These are phyloP conservation scores for Cercospora citrullina DNA, from an alignment of 2,329 filamentous ascomycete genomes.

Conservation along the genomic window DNA sequence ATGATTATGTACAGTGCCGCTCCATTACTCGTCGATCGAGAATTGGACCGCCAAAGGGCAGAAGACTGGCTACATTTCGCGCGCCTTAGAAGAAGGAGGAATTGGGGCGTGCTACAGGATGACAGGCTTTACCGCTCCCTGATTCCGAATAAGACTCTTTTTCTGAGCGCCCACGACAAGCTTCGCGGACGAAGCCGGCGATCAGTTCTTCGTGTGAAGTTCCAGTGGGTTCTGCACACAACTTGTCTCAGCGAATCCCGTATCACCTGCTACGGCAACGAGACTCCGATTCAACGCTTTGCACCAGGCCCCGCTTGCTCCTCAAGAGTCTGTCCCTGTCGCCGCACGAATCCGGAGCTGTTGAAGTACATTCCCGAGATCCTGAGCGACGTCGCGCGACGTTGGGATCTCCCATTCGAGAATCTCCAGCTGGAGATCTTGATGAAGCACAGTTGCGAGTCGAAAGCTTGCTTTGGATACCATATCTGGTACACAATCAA, in stretches of 20 bases:
- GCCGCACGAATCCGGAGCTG: not conserved
- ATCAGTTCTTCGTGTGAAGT: not conserved
- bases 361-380: not conserved
- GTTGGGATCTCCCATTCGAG: not conserved
- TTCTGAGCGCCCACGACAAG: not conserved
- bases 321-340: not conserved
- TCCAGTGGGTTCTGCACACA: not conserved
- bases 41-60: not conserved
- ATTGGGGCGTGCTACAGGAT: not conserved
- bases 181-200: not conserved
- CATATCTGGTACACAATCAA: not conserved
- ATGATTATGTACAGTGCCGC: not conserved
- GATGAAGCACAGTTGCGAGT: not conserved
- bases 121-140: not conserved
- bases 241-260: not conserved
- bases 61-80: not conserved
- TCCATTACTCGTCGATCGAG: not conserved
- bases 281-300: not conserved
- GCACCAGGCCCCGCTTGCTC: not conserved
- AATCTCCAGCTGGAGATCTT: not conserved
- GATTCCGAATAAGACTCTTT: not conserved
- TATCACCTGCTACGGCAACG: not conserved
- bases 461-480: not conserved
- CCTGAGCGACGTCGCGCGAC: not conserved
- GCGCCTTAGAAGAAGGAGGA: not conserved